Conservation (phyloP, 257 asterid species). For the Dorcoceras hygrometricum region DNA sequence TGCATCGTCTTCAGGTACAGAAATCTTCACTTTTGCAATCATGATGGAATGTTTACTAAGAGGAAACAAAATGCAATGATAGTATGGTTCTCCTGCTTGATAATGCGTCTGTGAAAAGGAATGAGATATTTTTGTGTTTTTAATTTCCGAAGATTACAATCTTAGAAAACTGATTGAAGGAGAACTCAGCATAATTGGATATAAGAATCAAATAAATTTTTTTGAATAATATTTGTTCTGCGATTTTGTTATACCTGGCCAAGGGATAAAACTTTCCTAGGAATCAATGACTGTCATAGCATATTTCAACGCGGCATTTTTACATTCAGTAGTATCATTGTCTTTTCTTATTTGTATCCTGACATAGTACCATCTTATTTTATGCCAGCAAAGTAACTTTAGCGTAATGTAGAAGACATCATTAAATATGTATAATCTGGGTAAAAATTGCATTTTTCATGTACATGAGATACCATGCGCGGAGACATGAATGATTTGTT, state of each 20-base stretch:
- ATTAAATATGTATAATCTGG: neutral
- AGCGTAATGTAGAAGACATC: neutral
- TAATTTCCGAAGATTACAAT: neutral
- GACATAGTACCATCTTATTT: neutral
- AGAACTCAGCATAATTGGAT: conserved; percentile 10
- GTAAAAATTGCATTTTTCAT: neutral
- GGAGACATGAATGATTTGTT: conserved; percentile 9
- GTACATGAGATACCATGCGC: conserved; percentile 2
- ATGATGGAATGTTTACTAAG: conserved; percentile 7
- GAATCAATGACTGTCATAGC: neutral
- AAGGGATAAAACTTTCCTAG: neutral
- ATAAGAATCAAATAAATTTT: conserved; percentile 4
- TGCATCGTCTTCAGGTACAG: conserved; percentile 97
- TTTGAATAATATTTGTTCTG: neutral
- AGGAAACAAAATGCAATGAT: neutral
- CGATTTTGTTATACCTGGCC: neutral
- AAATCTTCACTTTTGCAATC: conserved; percentile 23
- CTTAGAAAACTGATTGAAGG: neutral
- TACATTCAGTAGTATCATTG: neutral
- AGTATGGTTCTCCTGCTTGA: neutral
- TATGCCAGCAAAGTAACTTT: neutral
- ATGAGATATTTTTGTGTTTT: neutral
- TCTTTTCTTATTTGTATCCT: neutral
- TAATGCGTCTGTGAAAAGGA: conserved; percentile 4
- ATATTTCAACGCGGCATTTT: neutral